Percentiles rank a stretch among this genome's conserved stretches.
Conservation (phyloP, 257 asterid species). For the Solanum neorickii region DNA sequence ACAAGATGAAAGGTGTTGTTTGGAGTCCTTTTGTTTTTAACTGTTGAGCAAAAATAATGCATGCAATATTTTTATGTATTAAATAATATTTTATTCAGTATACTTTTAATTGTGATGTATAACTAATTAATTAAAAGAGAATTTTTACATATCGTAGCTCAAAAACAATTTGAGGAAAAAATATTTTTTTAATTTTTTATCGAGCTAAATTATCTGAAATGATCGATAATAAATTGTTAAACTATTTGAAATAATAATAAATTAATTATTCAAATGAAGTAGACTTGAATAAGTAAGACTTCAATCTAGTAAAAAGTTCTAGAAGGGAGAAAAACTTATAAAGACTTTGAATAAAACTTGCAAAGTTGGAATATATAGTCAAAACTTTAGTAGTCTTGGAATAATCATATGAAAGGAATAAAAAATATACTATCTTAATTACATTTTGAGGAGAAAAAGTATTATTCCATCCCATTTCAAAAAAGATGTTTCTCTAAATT, state of each 20-base stretch:
- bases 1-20: neutral
- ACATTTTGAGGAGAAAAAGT: neutral
- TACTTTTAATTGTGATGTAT: neutral
- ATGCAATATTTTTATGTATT: rapidly evolving
- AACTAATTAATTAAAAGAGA: no score
- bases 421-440: neutral
- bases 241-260: neutral
- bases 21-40: no score
- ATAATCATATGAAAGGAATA: neutral
- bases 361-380: neutral
- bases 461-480: neutral
- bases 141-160: rapidly evolving
- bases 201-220: neutral
- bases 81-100: no score
- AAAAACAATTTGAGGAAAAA: no score
- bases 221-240: neutral
- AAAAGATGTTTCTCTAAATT: neutral
- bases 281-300: neutral
- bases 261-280: neutral
- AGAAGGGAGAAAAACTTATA: neutral
- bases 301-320: neutral
- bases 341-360: neutral
- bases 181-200: no score
- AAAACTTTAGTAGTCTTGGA: neutral
- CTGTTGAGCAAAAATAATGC: no score